Conservation (phyloP, 768 basidiomycete species). For the Auriculariales sp. region DNA sequence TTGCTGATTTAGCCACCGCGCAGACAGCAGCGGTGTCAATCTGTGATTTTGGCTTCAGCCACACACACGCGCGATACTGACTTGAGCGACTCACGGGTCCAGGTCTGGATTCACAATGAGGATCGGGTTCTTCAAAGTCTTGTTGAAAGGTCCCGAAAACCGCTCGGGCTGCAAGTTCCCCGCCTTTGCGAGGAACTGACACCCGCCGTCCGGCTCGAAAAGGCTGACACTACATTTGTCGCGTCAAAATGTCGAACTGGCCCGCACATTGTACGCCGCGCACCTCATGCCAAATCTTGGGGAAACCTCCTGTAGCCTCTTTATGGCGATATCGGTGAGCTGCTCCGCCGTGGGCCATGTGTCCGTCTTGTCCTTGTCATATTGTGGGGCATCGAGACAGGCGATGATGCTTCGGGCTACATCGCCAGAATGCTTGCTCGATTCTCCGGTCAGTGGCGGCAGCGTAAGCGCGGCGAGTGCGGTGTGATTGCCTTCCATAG, state of each 20-base stretch:
- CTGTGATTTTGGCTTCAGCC: too few relatives aligned
- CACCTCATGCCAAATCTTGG: slow-evolving; percentile 4
- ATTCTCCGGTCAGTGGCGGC: background rate
- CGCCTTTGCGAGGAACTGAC: slow-evolving; percentile 2
- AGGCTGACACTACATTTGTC: background rate
- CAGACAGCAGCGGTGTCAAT: background rate
- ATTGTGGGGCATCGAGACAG: slow-evolving; percentile 6
- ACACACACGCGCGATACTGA: background rate
- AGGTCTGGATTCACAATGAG: background rate
- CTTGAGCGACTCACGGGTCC: background rate
- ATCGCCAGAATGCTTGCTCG: too few relatives aligned
- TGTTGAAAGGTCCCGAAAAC: slow-evolving; percentile 3
- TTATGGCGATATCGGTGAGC: slow-evolving; percentile 3
- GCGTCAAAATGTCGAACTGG: background rate
- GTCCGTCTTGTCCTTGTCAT: background rate
- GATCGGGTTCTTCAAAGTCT: slow-evolving; percentile 1
- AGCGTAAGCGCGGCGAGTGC: background rate
- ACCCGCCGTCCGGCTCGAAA: slow-evolving; percentile 6
- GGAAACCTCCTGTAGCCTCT: slow-evolving; percentile 1
- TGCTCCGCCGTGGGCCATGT: slow-evolving; percentile 4
- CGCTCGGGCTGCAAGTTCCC: background rate
- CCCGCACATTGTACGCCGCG: background rate
- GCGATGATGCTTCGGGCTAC: slow-evolving; percentile 6
- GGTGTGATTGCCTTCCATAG: slow-evolving; percentile 5
- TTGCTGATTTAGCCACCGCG: background rate